phyloP scores from a whole-genome alignment of 2,329 filamentous ascomycete species.

The Curvularia lunata region DNA sequence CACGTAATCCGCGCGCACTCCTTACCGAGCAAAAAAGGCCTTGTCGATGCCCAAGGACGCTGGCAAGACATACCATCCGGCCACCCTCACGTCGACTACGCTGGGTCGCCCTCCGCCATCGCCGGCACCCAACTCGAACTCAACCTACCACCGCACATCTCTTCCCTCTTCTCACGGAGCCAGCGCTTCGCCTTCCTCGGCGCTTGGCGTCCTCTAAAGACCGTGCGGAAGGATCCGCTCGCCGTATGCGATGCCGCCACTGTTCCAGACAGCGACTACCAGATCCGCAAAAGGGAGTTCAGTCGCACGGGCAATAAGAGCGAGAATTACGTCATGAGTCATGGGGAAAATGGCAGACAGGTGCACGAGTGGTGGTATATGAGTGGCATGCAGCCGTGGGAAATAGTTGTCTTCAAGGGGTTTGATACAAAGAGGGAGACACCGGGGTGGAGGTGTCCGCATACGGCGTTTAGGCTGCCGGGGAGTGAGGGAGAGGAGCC shows the following conservation, averaged over 20 bases:
- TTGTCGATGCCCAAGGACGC: constrained; percentile 54
- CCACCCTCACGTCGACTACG: constrained; percentile 33
- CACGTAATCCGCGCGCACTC: constrained; percentile 54
- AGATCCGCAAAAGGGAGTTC: constrained; percentile 23
- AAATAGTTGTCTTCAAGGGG: constrained; percentile 37
- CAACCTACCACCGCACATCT: constrained; percentile 19
- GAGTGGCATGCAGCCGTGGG: constrained; percentile 29
- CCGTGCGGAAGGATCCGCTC: constrained; percentile 33
- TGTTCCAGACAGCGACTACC: constrained; percentile 27
- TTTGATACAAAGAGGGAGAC: constrained; percentile 28
- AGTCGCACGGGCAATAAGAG: constrained; percentile 22
- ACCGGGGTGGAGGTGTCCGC: constrained; percentile 34
- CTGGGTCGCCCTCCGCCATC: constrained; percentile 16
- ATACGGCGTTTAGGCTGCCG: constrained; percentile 33
- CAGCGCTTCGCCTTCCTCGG: constrained; percentile 38
- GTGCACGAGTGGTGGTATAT: constrained; percentile 39
- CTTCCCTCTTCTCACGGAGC: constrained; percentile 8
- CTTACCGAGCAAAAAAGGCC: constrained; percentile 53
- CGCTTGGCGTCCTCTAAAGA: constrained; percentile 39
- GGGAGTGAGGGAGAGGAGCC: constrained; percentile 17
- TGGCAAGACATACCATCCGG: constrained; percentile 42
- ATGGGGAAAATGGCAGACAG: constrained; percentile 11
- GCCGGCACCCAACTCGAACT: constrained; percentile 26
- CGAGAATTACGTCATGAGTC: constrained; percentile 29
- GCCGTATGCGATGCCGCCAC: constrained; percentile 31